Evolutionary conservation across 2,329 filamentous ascomycete genomes (phyloP), one percentile per base, ranked within the genome.

Genomic region (Claviceps monticola): DNA sequence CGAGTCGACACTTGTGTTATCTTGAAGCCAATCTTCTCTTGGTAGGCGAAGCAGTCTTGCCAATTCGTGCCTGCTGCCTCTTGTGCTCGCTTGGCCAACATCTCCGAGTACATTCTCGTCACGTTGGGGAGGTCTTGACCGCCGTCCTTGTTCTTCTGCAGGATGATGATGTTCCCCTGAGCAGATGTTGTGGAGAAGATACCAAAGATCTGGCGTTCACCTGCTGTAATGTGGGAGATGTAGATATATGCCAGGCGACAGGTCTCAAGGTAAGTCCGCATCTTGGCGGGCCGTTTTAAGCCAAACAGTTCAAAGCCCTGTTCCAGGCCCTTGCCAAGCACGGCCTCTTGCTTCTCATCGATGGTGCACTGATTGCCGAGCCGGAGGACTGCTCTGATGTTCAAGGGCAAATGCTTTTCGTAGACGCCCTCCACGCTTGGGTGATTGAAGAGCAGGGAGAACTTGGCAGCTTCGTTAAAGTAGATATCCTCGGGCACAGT

Each of bases 381-480:
- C 58, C 93, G 86, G 9, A 99, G 77, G 36, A 98, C 79, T 4
- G 91, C 93, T 42, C 91, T 80, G 47, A 95, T 79, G 56, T 87
- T 88, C 5, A 97, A 74, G 1, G 94, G 89, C 1, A 99, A 76
- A 58, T 95, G 86, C 61, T 85, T 91, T 70, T 98, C 94, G 62
- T 99, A 99, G 14, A 98, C 89, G 34, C 94, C 94, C 67, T 98
- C 93, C 1, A 98, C 87, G 65, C 89, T 95, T 0, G 89, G 81
- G 63, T 98, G 90, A 56, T 91, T 89, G 71, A 96, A 91, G 1
- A 97, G 73, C 29, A 84, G 70, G 2, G 84, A 81, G 55, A 97
- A 84, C 63, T 89, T 94, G 55, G 89, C 84, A 0, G 84, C 76
- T 65, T 97, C 88, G 45, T 83, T 80, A 55, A 95, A 81, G 67